Base-by-base conservation (phyloP, 2,329 filamentous ascomycete species). In the Scedosporium minutisporum region DNA sequence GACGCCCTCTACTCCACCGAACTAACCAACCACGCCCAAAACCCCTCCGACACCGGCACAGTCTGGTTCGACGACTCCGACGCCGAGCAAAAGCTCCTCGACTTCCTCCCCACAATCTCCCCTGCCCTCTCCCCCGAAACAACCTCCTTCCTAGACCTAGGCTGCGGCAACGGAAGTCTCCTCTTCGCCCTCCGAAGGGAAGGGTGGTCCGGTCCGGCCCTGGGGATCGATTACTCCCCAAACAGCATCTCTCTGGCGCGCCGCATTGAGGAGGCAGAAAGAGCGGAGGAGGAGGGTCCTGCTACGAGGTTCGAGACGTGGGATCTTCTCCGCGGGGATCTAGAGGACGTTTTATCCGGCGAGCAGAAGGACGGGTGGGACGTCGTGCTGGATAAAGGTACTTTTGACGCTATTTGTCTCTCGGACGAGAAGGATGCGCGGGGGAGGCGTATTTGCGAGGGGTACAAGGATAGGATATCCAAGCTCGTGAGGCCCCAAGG, bases 1-100 rank as follows among this genome's bases (percentile, higher is more conserved):
- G 87, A 93, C 74, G 77, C 76, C 21, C 84, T 91, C 66, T 95
- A 96, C 78, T 78, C 80, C 1, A 81, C 78, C 67, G 89, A 95
- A 74, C 79, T 91, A 61, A 73, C 77, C 64, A 93, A 95, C 76
- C 85, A 93, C 74, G 76, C 83, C 62, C 74, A 83, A 65, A 86
- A 96, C 76, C 85, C 90, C 9, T 76, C 83, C 63, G 90, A 96
- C 78, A 88, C 88, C 64, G 93, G 93, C 67, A 96, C 92, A 33
- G 87, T 95, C 69, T 99, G 95, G 95, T 99, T 99, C 82, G 89
- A 92, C 73, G 95, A 97, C 77, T 90, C 91, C 38, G 86, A 89
- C 70, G 95, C 95, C 65, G 91, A 96, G 71, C 81, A 87, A 65
- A 93, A 93, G 71, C 86, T 96, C 64, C 75, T 96, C 25, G 74